Evolutionary conservation across 2,329 filamentous ascomycete genomes (phyloP).

Genomic region (Diplodia sapinea): DNA sequence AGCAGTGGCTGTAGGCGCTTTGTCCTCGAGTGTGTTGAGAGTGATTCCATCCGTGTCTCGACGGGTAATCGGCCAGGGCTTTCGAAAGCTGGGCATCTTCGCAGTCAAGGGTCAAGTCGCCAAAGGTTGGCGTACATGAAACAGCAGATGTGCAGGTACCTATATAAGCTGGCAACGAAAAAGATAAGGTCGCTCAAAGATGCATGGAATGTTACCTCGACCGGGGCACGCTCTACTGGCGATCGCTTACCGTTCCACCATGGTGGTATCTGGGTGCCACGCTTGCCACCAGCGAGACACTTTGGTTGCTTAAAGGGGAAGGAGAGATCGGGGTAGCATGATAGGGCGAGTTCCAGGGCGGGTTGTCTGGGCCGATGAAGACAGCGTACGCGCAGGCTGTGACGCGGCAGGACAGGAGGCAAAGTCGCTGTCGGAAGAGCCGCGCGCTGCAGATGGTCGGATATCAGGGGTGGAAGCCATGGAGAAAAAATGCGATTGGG

Average conservation of each 20-base stretch:
- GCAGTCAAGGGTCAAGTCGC: neutral
- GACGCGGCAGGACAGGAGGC: neutral
- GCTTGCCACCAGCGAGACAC: neutral
- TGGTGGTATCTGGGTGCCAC: neutral
- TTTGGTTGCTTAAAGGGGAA: neutral
- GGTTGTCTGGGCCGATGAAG: neutral
- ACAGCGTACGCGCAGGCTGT: neutral
- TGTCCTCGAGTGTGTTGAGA: slow-evolving; percentile 16
- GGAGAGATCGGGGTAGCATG: slow-evolving; percentile 1
- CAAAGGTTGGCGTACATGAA: neutral
- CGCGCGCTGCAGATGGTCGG: neutral
- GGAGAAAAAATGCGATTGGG: neutral
- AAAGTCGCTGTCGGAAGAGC: neutral
- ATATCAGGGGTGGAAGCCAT: no score
- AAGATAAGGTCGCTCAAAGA: neutral
- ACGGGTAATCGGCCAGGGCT: slow-evolving; percentile 20
- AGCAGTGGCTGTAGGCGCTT: slow-evolving; percentile 7
- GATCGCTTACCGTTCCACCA: neutral
- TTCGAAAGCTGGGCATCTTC: slow-evolving; percentile 27
- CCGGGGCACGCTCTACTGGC: neutral
- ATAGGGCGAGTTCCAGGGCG: neutral
- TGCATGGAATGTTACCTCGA: slow-evolving; percentile 21
- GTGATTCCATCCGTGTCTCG: slow-evolving; percentile 12
- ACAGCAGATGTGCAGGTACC: neutral
- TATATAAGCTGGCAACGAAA: neutral